Conservation (phyloP, 179 eudicot genomes). For the Beta corolliflora region DNA sequence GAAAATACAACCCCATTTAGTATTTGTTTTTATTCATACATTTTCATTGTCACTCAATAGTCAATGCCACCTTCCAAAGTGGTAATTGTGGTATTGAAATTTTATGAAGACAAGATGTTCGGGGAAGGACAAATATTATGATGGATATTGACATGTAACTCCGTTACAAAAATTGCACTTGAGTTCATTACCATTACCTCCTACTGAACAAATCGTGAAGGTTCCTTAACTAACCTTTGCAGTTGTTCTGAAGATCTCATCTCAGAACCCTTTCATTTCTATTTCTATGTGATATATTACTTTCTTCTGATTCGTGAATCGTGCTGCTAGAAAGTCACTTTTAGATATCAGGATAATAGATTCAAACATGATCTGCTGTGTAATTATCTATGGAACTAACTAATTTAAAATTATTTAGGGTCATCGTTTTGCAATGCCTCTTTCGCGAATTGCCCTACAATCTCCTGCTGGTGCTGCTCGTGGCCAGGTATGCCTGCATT, state of each 20-base stretch:
- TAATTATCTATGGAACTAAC: neutral
- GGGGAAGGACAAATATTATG: too few species aligned
- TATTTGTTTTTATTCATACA: too few species aligned
- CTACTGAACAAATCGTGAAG: too few species aligned
- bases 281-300: constrained; percentile 9
- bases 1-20: too few species aligned
- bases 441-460: constrained; percentile 64
- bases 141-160: too few species aligned
- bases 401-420: constrained; percentile 45
- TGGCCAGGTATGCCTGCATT: constrained; percentile 62
- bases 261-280: neutral
- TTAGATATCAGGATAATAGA: neutral
- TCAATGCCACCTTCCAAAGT: too few species aligned
- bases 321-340: neutral
- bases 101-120: too few species aligned
- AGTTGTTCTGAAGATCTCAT: neutral
- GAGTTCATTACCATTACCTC: too few species aligned
- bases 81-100: too few species aligned
- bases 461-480: constrained; percentile 82
- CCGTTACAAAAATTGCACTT: too few species aligned
- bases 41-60: too few species aligned
- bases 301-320: neutral
- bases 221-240: neutral
- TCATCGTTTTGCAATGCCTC: constrained; percentile 71
- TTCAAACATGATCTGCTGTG: neutral